These are phyloP conservation scores for Hyphopichia homilentoma DNA, from an alignment of 805 yeast species.

Conservation along the genomic window DNA sequence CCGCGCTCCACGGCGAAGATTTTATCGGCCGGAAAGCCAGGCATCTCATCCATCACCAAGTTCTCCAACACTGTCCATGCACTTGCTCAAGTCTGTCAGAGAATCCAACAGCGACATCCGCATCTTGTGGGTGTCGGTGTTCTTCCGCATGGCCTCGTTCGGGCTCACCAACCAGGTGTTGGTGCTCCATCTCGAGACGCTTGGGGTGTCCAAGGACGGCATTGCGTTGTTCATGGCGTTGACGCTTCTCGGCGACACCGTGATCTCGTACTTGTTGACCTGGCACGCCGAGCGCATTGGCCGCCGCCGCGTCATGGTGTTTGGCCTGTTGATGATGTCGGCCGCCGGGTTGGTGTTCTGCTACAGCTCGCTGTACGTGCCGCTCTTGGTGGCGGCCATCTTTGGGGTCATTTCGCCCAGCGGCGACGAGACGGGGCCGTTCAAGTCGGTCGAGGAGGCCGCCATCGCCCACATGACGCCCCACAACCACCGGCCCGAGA, in stretches of 20 bases:
- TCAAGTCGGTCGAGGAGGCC: slow-evolving; percentile 81
- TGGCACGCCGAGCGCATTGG: slow-evolving; percentile 77
- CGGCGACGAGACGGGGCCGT: slow-evolving; percentile 90
- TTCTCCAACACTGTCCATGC: too few species aligned
- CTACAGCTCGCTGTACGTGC: slow-evolving; percentile 45
- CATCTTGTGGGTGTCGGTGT: slow-evolving; percentile 64
- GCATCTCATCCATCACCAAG: too few species aligned
- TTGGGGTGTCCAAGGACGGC: slow-evolving; percentile 50
- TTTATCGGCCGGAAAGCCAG: too few species aligned
- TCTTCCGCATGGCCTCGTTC: slow-evolving; percentile 67
- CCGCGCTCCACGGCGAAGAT: too few species aligned
- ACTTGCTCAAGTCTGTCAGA: slow-evolving; percentile 29
- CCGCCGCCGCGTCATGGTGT: slow-evolving; percentile 56
- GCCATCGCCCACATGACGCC: slow-evolving; percentile 77
- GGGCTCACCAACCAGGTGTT: slow-evolving; percentile 79
- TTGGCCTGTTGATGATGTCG: slow-evolving; percentile 67
- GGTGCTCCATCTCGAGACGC: slow-evolving; percentile 57
- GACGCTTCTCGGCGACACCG: slow-evolving; percentile 76
- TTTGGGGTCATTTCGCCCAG: slow-evolving; percentile 85
- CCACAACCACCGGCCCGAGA: slow-evolving; percentile 58
- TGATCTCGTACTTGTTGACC: slow-evolving; percentile 64
- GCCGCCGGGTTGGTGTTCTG: slow-evolving; percentile 64
- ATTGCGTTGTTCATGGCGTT: slow-evolving; percentile 81
- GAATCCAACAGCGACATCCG: slow-evolving; percentile 51
- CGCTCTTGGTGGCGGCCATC: slow-evolving; percentile 67